phyloP scores from a whole-genome alignment of 371 early-diverging fungal genomes.

The Aphelidium insulamus region DNA sequence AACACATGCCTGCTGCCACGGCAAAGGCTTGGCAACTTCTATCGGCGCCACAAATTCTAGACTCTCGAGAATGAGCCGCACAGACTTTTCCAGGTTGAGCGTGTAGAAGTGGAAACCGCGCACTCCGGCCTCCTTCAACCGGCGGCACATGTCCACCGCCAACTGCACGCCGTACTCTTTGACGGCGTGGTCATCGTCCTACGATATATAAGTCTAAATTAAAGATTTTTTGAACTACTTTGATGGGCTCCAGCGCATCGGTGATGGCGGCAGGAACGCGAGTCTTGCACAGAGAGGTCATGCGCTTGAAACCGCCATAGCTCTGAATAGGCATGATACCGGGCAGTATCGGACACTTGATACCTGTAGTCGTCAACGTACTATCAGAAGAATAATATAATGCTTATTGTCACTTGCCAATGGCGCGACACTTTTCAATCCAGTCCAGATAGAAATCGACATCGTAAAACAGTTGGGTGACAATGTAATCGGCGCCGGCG shows the following conservation, averaged over 20 bases:
- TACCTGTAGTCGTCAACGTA: slow-evolving; percentile 20
- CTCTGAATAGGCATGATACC: slow-evolving; percentile 89
- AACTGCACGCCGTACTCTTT: slow-evolving; percentile 78
- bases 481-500: slow-evolving; percentile 74
- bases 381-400: not conserved
- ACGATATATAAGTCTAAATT: too few species aligned
- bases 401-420: slow-evolving; percentile 10
- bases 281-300: slow-evolving; percentile 68
- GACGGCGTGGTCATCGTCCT: slow-evolving; percentile 80
- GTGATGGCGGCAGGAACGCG: slow-evolving; percentile 55
- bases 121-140: slow-evolving; percentile 39
- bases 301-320: slow-evolving; percentile 69
- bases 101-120: slow-evolving; percentile 65
- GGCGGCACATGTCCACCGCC: slow-evolving; percentile 51
- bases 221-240: too few species aligned
- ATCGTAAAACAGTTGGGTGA: slow-evolving; percentile 89
- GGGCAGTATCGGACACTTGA: slow-evolving; percentile 70
- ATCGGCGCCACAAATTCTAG: slow-evolving; percentile 44
- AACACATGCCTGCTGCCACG: slow-evolving; percentile 66
- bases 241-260: slow-evolving; percentile 72
- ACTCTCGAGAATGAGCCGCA: slow-evolving; percentile 61
- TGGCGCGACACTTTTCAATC: slow-evolving; percentile 42
- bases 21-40: slow-evolving; percentile 63
- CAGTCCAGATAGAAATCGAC: slow-evolving; percentile 56
- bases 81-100: slow-evolving; percentile 70